Percentiles rank a stretch among this genome's conserved stretches.
Conservation (phyloP, 495 filamentous ascomycete species). For the Hypoxylon subgilvum region DNA sequence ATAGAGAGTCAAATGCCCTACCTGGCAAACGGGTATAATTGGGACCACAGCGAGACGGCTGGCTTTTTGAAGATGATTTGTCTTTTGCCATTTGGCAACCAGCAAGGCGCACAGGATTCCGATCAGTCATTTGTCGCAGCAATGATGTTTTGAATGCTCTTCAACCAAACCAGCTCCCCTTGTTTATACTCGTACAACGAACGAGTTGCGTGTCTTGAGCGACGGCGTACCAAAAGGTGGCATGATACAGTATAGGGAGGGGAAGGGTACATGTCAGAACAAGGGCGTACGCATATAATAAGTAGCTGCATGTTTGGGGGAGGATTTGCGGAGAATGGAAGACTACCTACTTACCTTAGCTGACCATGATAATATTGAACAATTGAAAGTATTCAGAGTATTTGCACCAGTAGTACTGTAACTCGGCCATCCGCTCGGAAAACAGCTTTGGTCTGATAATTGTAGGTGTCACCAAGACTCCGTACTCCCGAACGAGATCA, state of each 20-base stretch:
- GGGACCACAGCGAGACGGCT: constrained; percentile 29
- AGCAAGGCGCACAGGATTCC: constrained; percentile 39
- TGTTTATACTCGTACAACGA: constrained; percentile 27
- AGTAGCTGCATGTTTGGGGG: constrained; percentile 3
- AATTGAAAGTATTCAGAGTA: too few relatives aligned
- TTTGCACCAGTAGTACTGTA: too few relatives aligned
- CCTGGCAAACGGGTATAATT: constrained; percentile 20
- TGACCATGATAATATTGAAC: too few relatives aligned
- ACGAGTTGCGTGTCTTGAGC: constrained; percentile 35
- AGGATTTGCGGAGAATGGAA: constrained; percentile 20
- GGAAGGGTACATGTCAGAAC: constrained; percentile 26
- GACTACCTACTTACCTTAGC: too few relatives aligned
- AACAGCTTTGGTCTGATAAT: too few relatives aligned
- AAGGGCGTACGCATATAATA: constrained; percentile 33
- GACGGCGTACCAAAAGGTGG: constrained; percentile 45
- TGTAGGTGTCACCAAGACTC: not conserved
- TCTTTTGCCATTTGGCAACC: constrained; percentile 28
- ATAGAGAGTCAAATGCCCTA: constrained; percentile 31
- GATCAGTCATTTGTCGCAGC: constrained; percentile 29
- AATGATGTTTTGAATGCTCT: constrained; percentile 27
- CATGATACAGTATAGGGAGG: constrained; percentile 18
- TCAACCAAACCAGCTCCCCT: constrained; percentile 5
- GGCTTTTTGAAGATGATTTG: too few relatives aligned
- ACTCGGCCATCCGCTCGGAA: too few relatives aligned
- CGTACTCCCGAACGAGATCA: constrained; percentile 12